Evolutionary conservation across 352 stramenopile genomes (phyloP).

Genomic region (Pythium aquatile): DNA sequence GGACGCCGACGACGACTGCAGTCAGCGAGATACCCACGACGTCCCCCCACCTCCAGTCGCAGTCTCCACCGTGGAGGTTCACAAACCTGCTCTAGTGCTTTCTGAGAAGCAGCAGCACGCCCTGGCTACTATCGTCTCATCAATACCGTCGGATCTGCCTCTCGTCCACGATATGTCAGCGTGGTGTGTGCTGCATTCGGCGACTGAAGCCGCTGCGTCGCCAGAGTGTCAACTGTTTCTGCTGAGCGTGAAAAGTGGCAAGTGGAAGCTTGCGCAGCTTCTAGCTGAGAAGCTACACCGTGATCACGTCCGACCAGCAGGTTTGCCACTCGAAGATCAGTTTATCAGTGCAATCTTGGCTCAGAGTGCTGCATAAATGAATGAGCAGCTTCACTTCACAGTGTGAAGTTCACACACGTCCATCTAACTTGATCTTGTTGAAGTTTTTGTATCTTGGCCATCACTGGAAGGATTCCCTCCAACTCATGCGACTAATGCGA

Average conservation of each 20-base stretch:
- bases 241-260: slow-evolving; percentile 21
- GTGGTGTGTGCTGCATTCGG: slow-evolving; percentile 1
- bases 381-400: no score
- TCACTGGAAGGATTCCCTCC: not conserved
- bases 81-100: not conserved
- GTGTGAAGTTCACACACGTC: not conserved
- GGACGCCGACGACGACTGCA: not conserved
- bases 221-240: slow-evolving; percentile 30
- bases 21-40: not conserved
- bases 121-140: slow-evolving; percentile 2
- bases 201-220: not conserved
- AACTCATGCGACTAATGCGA: slow-evolving; percentile 12
- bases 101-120: not conserved
- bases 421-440: not conserved
- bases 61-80: not conserved
- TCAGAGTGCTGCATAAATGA: slow-evolving; percentile 12
- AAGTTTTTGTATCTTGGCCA: not conserved
- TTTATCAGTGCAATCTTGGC: not conserved
- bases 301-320: not conserved
- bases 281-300: slow-evolving; percentile 32
- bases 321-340: not conserved
- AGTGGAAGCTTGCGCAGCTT: slow-evolving; percentile 29
- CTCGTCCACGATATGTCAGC: not conserved
- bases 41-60: not conserved
- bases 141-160: slow-evolving; percentile 9